These are phyloP conservation scores for Periconia sp. DNA, from an alignment of 2,329 filamentous ascomycete species.

Conservation along the genomic window DNA sequence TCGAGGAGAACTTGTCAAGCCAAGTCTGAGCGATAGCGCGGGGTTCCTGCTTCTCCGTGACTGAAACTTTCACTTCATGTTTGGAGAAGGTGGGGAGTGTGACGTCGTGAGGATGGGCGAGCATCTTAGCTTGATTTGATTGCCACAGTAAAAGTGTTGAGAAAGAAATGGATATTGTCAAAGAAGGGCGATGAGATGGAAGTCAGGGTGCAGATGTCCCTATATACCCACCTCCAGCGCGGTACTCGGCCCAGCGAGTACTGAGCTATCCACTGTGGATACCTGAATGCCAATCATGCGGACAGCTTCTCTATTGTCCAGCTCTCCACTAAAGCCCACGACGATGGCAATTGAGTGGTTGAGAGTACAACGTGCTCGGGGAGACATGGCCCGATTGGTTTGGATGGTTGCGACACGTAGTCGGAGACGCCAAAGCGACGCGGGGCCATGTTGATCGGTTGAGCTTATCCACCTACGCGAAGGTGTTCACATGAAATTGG, in stretches of 20 bases:
- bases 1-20: constrained; percentile 31
- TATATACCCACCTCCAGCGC: constrained; percentile 9
- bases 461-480: neutral
- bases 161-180: neutral
- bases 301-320: neutral
- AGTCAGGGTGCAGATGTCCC: neutral
- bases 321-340: constrained; percentile 2
- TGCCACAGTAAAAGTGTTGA: neutral
- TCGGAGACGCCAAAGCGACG: neutral
- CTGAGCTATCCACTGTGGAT: constrained; percentile 8
- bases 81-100: constrained; percentile 31
- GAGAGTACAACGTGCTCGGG: constrained; percentile 7
- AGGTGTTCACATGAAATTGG: neutral
- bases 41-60: constrained; percentile 15
- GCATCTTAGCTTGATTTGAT: constrained; percentile 14
- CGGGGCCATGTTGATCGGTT: constrained; percentile 2
- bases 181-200: constrained; percentile 1
- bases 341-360: constrained; percentile 7
- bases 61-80: constrained; percentile 15
- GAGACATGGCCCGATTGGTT: constrained; percentile 12
- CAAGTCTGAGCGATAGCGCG: constrained; percentile 32
- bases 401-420: neutral
- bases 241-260: constrained; percentile 7
- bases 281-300: constrained; percentile 4
- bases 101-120: constrained; percentile 31